Evolutionary conservation across 192 early-diverging fungal species (phyloP).

Genomic region (Gamsiella multidivaricata): DNA sequence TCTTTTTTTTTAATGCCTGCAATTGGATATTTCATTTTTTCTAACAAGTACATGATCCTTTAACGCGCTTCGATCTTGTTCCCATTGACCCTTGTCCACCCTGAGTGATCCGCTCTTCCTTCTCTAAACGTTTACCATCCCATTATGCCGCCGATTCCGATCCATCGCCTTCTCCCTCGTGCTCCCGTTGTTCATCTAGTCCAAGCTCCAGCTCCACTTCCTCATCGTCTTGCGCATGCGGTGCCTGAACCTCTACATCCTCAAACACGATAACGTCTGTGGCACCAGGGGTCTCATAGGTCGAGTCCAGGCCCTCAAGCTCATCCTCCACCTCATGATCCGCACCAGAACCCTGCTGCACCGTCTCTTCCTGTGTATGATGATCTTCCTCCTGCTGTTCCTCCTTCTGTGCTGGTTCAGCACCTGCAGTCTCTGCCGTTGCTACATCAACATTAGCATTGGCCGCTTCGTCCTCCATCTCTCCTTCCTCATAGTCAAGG

Average conservation of each 20-base stretch:
- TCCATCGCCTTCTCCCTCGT: conserved; percentile 14
- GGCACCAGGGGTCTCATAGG: conserved; percentile 45
- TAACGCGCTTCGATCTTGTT: no score
- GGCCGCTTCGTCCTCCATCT: conserved; percentile 19
- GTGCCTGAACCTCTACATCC: conserved; percentile 36
- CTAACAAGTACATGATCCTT: conserved; percentile 16
- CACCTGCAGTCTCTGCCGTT: neutral
- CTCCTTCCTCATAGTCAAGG: conserved; percentile 34
- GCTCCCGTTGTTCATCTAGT: conserved; percentile 32
- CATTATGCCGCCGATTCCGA: conserved; percentile 23
- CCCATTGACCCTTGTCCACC: neutral
- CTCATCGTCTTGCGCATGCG: conserved; percentile 18
- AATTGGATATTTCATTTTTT: neutral
- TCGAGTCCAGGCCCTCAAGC: conserved; percentile 17
- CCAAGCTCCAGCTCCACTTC: conserved; percentile 42
- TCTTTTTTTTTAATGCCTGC: neutral
- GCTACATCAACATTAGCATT: neutral
- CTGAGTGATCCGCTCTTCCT: neutral
- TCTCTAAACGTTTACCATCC: neutral
- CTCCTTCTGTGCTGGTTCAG: neutral
- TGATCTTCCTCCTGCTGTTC: conserved; percentile 9
- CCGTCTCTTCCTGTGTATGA: conserved; percentile 32
- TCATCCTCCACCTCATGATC: conserved; percentile 25
- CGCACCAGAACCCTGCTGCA: neutral
- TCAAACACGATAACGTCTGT: conserved; percentile 43